phyloP scores from a whole-genome alignment of 116 monocot species.

The Iris pallida region DNA sequence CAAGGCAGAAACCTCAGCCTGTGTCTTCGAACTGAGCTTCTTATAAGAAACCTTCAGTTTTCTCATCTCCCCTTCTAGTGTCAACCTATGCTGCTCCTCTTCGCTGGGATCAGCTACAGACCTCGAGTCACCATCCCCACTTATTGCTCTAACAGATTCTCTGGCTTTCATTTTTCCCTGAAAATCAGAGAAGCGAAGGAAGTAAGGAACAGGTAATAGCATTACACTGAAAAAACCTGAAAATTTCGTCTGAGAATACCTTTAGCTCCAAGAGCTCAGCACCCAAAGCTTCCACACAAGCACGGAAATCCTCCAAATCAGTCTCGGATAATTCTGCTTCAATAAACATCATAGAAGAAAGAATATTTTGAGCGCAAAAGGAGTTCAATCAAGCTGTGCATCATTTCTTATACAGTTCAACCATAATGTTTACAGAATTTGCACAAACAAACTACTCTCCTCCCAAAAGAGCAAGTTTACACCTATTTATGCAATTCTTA shows the following conservation, averaged over 20 bases:
- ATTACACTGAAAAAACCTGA: background rate
- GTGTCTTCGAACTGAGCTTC: conserved; percentile 44
- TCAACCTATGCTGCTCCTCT: background rate
- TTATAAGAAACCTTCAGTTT: conserved; percentile 56
- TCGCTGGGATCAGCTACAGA: conserved; percentile 10
- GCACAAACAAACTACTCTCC: too few species aligned
- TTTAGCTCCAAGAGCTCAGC: conserved; percentile 31
- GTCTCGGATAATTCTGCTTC: conserved; percentile 53
- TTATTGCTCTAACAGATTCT: conserved; percentile 15
- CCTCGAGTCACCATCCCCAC: background rate
- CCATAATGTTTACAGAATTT: too few species aligned
- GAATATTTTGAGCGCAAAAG: background rate
- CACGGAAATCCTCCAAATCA: conserved; percentile 51
- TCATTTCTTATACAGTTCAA: too few species aligned
- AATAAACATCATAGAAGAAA: conserved; percentile 5
- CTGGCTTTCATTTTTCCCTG: conserved; percentile 30
- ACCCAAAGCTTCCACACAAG: conserved; percentile 32
- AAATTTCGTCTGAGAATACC: conserved; percentile 12
- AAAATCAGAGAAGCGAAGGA: background rate
- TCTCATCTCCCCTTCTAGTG: conserved; percentile 37
- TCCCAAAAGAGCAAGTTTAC: too few species aligned
- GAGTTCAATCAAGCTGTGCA: too few species aligned
- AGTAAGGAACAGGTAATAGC: background rate
- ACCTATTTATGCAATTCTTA: too few species aligned
- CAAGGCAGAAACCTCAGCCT: conserved; percentile 57